phyloP scores from a whole-genome alignment of 2,329 filamentous ascomycete genomes.

The Phialemonium atrogriseum region DNA sequence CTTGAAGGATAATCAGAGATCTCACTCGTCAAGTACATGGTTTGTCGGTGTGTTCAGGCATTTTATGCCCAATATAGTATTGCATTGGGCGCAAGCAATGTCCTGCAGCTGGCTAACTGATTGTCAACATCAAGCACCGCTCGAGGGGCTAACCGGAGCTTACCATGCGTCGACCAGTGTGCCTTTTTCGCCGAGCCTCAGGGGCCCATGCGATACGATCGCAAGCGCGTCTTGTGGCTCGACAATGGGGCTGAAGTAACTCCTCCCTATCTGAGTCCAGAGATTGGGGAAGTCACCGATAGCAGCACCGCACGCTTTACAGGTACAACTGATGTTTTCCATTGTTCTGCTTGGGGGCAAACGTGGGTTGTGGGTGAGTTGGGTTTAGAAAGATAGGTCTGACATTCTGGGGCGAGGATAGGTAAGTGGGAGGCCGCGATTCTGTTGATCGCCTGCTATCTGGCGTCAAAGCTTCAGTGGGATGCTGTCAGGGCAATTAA shows the following conservation, averaged over 20 bases:
- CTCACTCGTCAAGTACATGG: conserved; percentile 29
- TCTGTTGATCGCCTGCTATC: too few species aligned
- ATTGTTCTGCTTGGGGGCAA: too few species aligned
- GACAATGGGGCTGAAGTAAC: conserved; percentile 28
- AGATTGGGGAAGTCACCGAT: conserved; percentile 25
- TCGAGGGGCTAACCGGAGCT: conserved; percentile 1
- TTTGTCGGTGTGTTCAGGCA: conserved; percentile 25
- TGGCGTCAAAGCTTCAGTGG: too few species aligned
- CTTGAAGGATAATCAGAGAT: neutral
- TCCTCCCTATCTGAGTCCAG: conserved; percentile 31
- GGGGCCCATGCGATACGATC: conserved; percentile 14
- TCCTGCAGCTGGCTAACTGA: conserved; percentile 25
- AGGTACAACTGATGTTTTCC: conserved; percentile 26
- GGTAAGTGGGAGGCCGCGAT: neutral
- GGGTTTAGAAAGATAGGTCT: too few species aligned
- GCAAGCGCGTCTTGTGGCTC: conserved; percentile 13
- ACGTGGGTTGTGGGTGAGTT: neutral
- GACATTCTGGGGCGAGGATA: too few species aligned
- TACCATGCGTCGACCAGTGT: conserved; percentile 29
- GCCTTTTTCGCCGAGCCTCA: conserved; percentile 20
- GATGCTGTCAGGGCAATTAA: too few species aligned
- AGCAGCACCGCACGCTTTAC: conserved; percentile 20
- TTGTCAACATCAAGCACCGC: neutral
- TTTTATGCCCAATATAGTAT: conserved; percentile 22
- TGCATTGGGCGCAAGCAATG: conserved; percentile 24